Conservation (phyloP, 2,329 filamentous ascomycete genomes). For the Phialemoniopsis sp. region DNA sequence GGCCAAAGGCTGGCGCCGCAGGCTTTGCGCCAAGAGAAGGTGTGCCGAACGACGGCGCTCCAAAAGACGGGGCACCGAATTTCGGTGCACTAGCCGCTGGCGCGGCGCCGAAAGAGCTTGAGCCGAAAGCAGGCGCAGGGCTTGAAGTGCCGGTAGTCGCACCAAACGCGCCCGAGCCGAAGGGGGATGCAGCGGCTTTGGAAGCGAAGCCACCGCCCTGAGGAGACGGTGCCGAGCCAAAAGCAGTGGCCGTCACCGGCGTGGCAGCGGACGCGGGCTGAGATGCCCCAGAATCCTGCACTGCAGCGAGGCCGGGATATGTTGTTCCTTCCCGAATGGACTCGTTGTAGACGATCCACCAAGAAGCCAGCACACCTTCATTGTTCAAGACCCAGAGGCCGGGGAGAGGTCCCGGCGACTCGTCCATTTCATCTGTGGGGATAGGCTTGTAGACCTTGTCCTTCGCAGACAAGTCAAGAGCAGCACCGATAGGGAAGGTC, state of each 20-base stretch:
- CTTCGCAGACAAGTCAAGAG: conserved; percentile 77
- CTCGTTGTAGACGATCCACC: conserved; percentile 91
- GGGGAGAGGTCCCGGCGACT: conserved; percentile 77
- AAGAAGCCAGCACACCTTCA: conserved; percentile 77
- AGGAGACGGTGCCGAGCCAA: conserved; percentile 30
- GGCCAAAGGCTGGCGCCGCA: conserved; percentile 43
- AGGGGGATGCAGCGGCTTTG: conserved; percentile 43
- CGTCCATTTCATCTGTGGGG: conserved; percentile 69
- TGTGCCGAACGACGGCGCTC: conserved; percentile 37
- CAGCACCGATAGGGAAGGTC: conserved; percentile 74
- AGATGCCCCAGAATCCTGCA: conserved; percentile 30
- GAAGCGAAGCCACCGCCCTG: conserved; percentile 41
- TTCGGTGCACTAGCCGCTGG: conserved; percentile 7
- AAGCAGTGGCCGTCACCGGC: conserved; percentile 25
- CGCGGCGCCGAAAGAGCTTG: conserved; percentile 34
- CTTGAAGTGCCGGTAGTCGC: conserved; percentile 20
- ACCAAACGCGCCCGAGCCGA: conserved; percentile 31
- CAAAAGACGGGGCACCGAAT: conserved; percentile 38
- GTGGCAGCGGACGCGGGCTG: conserved; percentile 11
- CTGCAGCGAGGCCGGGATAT: conserved; percentile 65
- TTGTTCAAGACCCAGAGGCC: conserved; percentile 83
- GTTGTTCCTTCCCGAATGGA: conserved; percentile 71
- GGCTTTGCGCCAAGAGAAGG: conserved; percentile 23
- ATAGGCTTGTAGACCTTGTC: conserved; percentile 78
- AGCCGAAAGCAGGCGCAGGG: conserved; percentile 36